A percentile compares a stretch with the other conserved stretches of the same genome.
phyloP scores from a whole-genome alignment of 2,329 filamentous ascomycete genomes.

The Fusarium humuli region DNA sequence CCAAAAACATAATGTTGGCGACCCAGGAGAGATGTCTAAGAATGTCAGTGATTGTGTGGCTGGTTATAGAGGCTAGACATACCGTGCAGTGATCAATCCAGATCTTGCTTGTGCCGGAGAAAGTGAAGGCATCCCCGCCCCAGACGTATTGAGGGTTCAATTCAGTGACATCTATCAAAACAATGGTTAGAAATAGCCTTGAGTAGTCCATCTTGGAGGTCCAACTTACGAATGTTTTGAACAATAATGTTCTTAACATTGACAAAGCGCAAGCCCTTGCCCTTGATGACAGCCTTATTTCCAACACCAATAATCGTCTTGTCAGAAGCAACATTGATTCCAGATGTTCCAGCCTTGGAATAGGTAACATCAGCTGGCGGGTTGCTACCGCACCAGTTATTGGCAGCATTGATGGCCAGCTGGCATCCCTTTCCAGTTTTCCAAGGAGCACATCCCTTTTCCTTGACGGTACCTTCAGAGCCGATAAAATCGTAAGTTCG shows the following conservation, averaged over 20 bases:
- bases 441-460: conserved; percentile 38
- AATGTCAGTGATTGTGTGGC: fast-evolving
- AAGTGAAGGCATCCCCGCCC: conserved; percentile 35
- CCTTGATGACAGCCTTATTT: conserved; percentile 53
- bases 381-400: conserved; percentile 19
- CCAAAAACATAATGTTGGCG: conserved; percentile 37
- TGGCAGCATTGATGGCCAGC: conserved; percentile 42
- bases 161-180: conserved; percentile 15
- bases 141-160: conserved; percentile 38
- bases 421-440: conserved; percentile 36
- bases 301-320: conserved; percentile 57
- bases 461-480: conserved; percentile 40
- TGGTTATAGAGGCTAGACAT: fast-evolving
- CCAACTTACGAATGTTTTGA: background rate
- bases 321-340: conserved; percentile 51
- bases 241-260: conserved; percentile 48
- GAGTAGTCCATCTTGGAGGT: fast-evolving
- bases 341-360: conserved; percentile 10
- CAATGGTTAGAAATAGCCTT: fast-evolving
- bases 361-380: conserved; percentile 15
- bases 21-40: conserved; percentile 24
- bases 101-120: conserved; percentile 28
- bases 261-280: conserved; percentile 54
- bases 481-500: conserved; percentile 47
- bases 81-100: conserved; percentile 39